Conservation (phyloP, 2,329 filamentous ascomycete species). For the Neocucurbitaria cava region DNA sequence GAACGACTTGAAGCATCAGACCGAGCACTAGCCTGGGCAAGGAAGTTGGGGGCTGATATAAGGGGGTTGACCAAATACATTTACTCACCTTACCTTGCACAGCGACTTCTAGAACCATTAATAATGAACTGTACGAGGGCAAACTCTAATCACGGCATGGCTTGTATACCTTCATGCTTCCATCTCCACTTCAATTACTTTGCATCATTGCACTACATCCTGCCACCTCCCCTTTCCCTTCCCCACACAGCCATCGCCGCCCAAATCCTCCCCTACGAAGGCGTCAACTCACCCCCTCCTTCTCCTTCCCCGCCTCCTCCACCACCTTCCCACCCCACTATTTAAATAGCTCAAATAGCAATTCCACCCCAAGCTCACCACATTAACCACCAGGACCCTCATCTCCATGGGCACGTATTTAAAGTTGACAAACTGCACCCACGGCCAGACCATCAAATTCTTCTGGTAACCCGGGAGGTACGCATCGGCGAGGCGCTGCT, state of each 20-base stretch:
- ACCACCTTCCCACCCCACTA: constrained; percentile 31
- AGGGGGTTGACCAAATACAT: no score
- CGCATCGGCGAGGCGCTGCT: constrained; percentile 73
- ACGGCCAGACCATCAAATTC: constrained; percentile 90
- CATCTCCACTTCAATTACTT: no score
- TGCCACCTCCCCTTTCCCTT: no score
- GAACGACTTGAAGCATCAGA: no score
- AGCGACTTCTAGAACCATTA: no score
- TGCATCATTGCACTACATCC: no score
- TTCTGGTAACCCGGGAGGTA: constrained; percentile 76
- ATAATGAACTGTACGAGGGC: no score
- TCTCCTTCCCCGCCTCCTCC: constrained; percentile 16
- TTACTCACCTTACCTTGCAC: no score
- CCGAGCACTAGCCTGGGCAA: no score
- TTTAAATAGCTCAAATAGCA: constrained; percentile 52
- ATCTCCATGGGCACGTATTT: constrained; percentile 83
- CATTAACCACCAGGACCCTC: constrained; percentile 84
- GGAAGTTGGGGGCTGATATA: no score
- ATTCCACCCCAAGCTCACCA: constrained; percentile 70
- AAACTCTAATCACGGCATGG: no score
- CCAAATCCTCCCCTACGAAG: constrained; percentile 20
- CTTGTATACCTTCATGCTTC: no score
- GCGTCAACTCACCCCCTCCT: constrained; percentile 38
- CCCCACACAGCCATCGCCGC: neutral
- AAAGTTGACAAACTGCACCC: constrained; percentile 86